These are phyloP conservation scores for Phaeosphaeria sp. DNA, from an alignment of 2,329 filamentous ascomycete species.

Conservation along the genomic window DNA sequence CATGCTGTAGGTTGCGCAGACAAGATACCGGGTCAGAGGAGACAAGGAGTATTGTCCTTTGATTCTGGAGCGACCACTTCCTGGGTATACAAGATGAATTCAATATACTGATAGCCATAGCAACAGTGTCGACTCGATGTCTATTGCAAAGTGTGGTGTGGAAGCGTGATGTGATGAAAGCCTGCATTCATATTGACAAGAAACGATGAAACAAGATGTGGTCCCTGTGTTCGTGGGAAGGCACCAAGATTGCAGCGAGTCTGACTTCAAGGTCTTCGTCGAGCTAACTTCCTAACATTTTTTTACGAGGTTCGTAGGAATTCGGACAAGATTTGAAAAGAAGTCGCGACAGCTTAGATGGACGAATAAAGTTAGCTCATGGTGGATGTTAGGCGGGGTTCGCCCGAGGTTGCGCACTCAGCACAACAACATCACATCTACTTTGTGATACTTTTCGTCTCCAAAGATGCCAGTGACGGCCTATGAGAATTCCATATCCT, in stretches of 20 bases:
- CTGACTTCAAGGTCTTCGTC: neutral
- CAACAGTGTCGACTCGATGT: too few species aligned
- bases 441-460: neutral
- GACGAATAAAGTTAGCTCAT: too few species aligned
- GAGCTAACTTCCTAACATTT: neutral
- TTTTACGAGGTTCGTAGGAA: neutral
- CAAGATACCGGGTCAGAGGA: neutral
- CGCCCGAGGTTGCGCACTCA: too few species aligned
- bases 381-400: too few species aligned
- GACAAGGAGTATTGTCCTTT: neutral
- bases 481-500: neutral
- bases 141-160: neutral
- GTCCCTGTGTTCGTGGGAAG: neutral
- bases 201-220: slow-evolving; percentile 6
- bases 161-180: neutral
- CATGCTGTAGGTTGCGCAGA: neutral
- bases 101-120: too few species aligned
- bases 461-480: neutral
- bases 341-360: too few species aligned
- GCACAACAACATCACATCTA: neutral
- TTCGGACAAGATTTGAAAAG: neutral
- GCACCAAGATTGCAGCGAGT: neutral
- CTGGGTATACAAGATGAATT: too few species aligned
- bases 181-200: neutral
- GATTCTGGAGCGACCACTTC: neutral